A percentile compares a stretch with the other conserved stretches of the same genome.
Evolutionary conservation across 192 early-diverging fungal genomes (phyloP).

Genomic region (Radiomyces spectabilis): DNA sequence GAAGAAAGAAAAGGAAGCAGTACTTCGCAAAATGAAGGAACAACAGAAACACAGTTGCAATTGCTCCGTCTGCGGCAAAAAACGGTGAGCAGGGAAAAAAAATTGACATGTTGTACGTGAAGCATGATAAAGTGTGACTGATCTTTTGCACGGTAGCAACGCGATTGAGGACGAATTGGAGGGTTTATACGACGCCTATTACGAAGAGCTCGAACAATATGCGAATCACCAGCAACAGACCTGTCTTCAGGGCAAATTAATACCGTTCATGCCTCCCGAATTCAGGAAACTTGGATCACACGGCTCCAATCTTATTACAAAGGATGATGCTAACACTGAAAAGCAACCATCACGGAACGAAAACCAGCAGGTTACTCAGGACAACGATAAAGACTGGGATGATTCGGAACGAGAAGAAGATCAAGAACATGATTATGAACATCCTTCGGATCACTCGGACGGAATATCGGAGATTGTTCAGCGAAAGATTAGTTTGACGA

Average conservation of each 20-base stretch:
- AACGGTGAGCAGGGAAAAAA: slow-evolving; percentile 46
- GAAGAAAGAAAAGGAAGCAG: slow-evolving; percentile 79
- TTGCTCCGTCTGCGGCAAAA: slow-evolving; percentile 75
- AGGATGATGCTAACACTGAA: too few species aligned
- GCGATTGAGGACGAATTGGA: slow-evolving; percentile 85
- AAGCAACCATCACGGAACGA: too few species aligned
- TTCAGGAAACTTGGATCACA: too few species aligned
- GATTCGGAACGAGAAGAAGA: slow-evolving; percentile 20
- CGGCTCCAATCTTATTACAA: too few species aligned
- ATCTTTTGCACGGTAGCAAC: slow-evolving; percentile 34
- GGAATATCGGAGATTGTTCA: too few species aligned
- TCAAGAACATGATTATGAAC: background rate
- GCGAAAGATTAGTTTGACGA: too few species aligned
- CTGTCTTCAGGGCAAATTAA: too few species aligned
- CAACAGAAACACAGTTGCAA: slow-evolving; percentile 80
- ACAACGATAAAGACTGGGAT: slow-evolving; percentile 50
- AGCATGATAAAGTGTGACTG: too few species aligned
- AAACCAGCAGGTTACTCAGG: background rate
- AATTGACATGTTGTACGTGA: too few species aligned
- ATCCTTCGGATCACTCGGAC: background rate
- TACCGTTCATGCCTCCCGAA: too few species aligned
- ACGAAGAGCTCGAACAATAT: slow-evolving; percentile 81
- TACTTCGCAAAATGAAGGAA: slow-evolving; percentile 85
- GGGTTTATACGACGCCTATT: slow-evolving; percentile 81
- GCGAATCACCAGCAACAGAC: slow-evolving; percentile 62